These are phyloP conservation scores for Stipa capillata DNA, from an alignment of 176 grass and related monocot genomes.

Conservation along the genomic window DNA sequence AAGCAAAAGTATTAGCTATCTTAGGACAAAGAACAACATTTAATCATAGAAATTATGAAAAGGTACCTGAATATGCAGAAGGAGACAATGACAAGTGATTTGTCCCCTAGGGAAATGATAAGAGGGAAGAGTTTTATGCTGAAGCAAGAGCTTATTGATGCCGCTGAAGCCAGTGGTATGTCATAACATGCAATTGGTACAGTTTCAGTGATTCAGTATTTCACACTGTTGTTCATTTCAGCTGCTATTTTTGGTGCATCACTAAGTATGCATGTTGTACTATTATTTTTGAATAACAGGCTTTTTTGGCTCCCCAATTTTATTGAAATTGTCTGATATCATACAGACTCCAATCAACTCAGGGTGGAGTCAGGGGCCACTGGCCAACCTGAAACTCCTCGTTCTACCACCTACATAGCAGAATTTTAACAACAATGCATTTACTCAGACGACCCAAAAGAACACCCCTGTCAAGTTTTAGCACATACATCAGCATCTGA, in stretches of 20 bases:
- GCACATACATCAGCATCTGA: too few species aligned
- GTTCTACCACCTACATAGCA: too few species aligned
- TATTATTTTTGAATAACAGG: too few species aligned
- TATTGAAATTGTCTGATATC: too few species aligned
- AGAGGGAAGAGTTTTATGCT: conserved; percentile 54
- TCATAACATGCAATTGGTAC: conserved; percentile 57
- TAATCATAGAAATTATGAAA: neutral
- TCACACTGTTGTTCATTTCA: neutral
- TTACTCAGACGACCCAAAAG: too few species aligned
- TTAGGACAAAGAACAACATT: neutral
- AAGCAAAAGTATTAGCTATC: neutral
- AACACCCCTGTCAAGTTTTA: too few species aligned
- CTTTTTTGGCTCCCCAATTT: too few species aligned
- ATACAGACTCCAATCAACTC: too few species aligned
- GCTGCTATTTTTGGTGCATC: neutral
- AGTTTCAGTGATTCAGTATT: conserved; percentile 8
- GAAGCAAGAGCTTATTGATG: conserved; percentile 82
- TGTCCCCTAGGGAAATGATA: conserved; percentile 37
- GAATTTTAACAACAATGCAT: too few species aligned
- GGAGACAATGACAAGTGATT: neutral
- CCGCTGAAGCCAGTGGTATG: conserved; percentile 66
- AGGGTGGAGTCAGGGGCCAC: too few species aligned
- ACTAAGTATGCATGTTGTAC: conserved; percentile 1
- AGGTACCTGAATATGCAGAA: neutral
- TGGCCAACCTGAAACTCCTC: too few species aligned